phyloP scores from a whole-genome alignment of 2,329 filamentous ascomycete species.

The Incumbomyces lentus region DNA sequence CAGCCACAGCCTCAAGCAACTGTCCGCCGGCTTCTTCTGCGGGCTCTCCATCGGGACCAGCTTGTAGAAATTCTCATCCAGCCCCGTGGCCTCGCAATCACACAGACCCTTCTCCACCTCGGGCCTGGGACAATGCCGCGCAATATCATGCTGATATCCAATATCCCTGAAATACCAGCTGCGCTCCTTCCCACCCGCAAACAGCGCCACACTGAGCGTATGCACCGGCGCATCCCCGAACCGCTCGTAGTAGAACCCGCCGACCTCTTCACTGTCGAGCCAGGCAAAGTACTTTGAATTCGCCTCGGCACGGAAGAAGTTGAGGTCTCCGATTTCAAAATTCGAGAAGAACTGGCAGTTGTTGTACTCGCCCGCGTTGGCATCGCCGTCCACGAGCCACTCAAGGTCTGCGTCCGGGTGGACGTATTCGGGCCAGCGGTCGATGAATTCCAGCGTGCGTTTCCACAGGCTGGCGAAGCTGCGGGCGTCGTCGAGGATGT shows the following conservation, averaged over 20 bases:
- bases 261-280: constrained; percentile 34
- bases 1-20: constrained; percentile 38
- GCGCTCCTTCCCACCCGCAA: constrained; percentile 38
- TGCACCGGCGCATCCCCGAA: constrained; percentile 42
- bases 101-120: constrained; percentile 22
- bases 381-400: constrained; percentile 35
- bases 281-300: constrained; percentile 41
- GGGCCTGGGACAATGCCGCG: constrained; percentile 25
- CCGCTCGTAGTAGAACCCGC: constrained; percentile 40
- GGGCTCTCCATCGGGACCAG: constrained; percentile 39
- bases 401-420: constrained; percentile 40
- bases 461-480: constrained; percentile 38
- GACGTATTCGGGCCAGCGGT: constrained; percentile 31
- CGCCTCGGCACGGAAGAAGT: constrained; percentile 40
- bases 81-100: constrained; percentile 34
- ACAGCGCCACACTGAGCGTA: constrained; percentile 46
- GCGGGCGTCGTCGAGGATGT: constrained; percentile 36
- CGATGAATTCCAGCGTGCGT: constrained; percentile 38
- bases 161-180: constrained; percentile 44
- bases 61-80: constrained; percentile 39
- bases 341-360: constrained; percentile 43
- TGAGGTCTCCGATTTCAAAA: constrained; percentile 42
- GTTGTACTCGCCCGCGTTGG: constrained; percentile 34
- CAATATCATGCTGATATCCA: constrained; percentile 37
- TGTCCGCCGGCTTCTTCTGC: constrained; percentile 37